phyloP scores from a whole-genome alignment of 1,139 yeast genomes.

The Keqinozyma sinolaborantium region DNA sequence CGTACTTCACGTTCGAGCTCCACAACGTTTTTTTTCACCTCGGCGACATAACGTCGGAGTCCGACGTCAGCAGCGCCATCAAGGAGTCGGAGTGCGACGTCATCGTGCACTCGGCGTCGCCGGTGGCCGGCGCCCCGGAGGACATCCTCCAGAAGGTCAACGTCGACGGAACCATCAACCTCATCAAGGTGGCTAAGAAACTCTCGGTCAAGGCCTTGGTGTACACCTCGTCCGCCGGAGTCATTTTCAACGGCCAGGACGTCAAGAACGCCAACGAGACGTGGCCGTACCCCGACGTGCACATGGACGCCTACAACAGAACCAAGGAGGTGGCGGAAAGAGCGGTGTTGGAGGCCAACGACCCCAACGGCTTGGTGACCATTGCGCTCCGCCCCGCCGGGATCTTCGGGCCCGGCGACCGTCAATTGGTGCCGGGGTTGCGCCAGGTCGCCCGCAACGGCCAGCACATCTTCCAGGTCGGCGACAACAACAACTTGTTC shows the following conservation, averaged over 20 bases:
- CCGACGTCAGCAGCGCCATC: slow-evolving; percentile 67
- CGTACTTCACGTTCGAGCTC: slow-evolving; percentile 71
- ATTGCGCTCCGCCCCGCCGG: slow-evolving; percentile 96
- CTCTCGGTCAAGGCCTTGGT: slow-evolving; percentile 64
- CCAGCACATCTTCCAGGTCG: slow-evolving; percentile 89
- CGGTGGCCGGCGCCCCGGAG: slow-evolving; percentile 82
- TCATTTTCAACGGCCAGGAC: slow-evolving; percentile 90
- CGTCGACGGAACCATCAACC: slow-evolving; percentile 80
- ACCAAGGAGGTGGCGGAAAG: slow-evolving; percentile 92
- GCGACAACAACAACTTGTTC: slow-evolving; percentile 87
- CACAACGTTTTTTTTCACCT: slow-evolving; percentile 55
- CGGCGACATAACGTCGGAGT: slow-evolving; percentile 81
- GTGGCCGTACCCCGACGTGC: slow-evolving; percentile 87
- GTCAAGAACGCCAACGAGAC: slow-evolving; percentile 88
- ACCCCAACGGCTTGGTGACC: slow-evolving; percentile 55
- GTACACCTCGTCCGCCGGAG: slow-evolving; percentile 97
- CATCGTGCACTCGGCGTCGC: slow-evolving; percentile 95
- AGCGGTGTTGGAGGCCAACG: slow-evolving; percentile 71
- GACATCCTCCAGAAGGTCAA: slow-evolving; percentile 85
- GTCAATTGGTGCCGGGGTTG: slow-evolving; percentile 92
- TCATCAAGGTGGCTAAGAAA: slow-evolving; percentile 62
- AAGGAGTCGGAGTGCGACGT: slow-evolving; percentile 60
- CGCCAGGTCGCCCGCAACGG: slow-evolving; percentile 80
- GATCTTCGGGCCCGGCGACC: slow-evolving; percentile 97
- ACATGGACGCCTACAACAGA: slow-evolving; percentile 96